Conservation (phyloP, 345 rosid genomes). For the Excoecaria agallocha region DNA sequence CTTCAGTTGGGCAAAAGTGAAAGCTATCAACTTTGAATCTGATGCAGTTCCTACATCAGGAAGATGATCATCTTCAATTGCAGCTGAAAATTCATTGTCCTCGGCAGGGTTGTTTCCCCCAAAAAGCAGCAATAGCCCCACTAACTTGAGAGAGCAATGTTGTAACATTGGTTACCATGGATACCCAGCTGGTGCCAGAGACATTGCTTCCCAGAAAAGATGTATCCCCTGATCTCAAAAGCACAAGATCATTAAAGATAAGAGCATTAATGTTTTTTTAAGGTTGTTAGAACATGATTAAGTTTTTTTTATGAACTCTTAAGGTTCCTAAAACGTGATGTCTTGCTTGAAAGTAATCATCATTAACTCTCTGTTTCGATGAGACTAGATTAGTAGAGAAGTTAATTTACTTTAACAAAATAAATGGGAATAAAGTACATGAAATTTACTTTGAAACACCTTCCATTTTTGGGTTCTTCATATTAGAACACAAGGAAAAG, state of each 20-base stretch:
- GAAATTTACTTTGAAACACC: too few species aligned
- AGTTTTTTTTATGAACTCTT: too few species aligned
- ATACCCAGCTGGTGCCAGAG: constrained; percentile 3
- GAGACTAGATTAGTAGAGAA: too few species aligned
- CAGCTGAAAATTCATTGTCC: constrained; percentile 7
- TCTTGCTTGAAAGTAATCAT: too few species aligned
- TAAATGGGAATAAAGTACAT: too few species aligned
- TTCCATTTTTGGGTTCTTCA: too few species aligned
- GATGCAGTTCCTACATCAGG: constrained; percentile 5
- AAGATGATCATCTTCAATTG: constrained; percentile 5
- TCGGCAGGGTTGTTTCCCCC: constrained; percentile 7
- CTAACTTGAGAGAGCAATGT: constrained; percentile 13
- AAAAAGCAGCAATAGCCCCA: constrained; percentile 6
- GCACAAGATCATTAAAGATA: not conserved
- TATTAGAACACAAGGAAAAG: too few species aligned
- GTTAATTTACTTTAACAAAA: too few species aligned
- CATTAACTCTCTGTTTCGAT: too few species aligned
- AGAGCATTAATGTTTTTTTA: too few species aligned
- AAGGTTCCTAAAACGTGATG: too few species aligned
- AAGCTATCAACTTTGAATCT: constrained; percentile 10
- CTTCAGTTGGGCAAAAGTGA: constrained; percentile 15
- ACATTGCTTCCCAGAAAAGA: constrained; percentile 6
- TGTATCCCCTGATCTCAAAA: not conserved
- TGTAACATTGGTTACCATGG: constrained; percentile 18
- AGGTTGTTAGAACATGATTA: too few species aligned